Base-by-base conservation (phyloP, 257 asterid species). In the Perilla frutescens region DNA sequence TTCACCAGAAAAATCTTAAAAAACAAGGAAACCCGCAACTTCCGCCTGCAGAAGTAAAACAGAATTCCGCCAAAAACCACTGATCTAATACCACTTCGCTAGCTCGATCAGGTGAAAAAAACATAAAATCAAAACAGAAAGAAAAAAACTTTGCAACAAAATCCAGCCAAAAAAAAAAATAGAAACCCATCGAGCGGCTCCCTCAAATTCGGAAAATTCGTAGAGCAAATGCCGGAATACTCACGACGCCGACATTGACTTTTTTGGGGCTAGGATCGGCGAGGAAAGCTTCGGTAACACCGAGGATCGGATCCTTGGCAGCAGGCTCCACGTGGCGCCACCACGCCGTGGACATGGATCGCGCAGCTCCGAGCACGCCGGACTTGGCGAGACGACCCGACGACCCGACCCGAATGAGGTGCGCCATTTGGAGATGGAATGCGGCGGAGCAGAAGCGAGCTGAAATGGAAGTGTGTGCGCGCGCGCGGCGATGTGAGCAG, bases 191-290 rank as follows among this genome's bases (percentile, higher is more conserved):
- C 48, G 7, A 50, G n/a, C n/a, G 50, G 51, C 44, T 2, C 11
- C 68, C 9, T 4, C 34, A 59, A 54, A 20, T 39, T 8, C 0
- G 0, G 8, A 39, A 51, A 51, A 20, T 20, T 20, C 26, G 26
- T 20, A 36, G 34, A 31, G 63, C 62, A 66, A 51, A 62, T 1
- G 36, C 10, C 1, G 12, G 13, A 62, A 47, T 57, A 88, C 99
- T 84, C 74, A 94, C 99, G 15, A 95, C 99, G 80, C 99, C 99
- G 54, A 95, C 99, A 66, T 95, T 95, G 84, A 95, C 97, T 92
- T 95, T 95, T 39, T 61, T 43, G 0, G 98, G 97, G 50, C 80
- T 72, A 66, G 93, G 86, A 89, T 95, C 99, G 54, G 99, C 96
- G 31, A 95, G 90, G 37, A 90, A 95, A 72, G 99, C 98, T 81